Evolutionary conservation across 805 yeast species (phyloP), one percentile per base, ranked within the genome.

Genomic region (Pichia phayaonensis): DNA sequence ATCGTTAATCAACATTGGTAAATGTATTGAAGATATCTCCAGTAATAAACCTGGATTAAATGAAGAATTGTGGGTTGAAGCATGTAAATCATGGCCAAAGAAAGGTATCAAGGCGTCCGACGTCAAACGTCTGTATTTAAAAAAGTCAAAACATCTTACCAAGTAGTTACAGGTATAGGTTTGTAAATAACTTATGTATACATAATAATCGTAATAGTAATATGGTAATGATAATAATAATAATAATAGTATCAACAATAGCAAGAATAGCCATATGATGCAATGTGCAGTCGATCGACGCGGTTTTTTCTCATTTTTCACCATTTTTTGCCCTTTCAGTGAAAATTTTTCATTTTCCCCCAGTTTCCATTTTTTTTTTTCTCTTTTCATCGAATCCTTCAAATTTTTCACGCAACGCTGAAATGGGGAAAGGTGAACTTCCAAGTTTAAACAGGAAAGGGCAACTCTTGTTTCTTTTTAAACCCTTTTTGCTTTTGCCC

Each of bases 41-140:
- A 51, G 45, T 16, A 43, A 46, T 7, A 57, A 62, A 29, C 40
- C 49, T 10, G 49, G 48, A 38, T 39, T 63, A 45, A 65, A 62
- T 48, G 46, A 53, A 31, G 64, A 63, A 29, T 53, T 66, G 21
- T 66, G 70, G 70, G 44, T 54, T 8, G 56, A 59, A 45, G 70
- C 68, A 3, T 63, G 60, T 45, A 61, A 54, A 47, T 63, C 64
- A 4, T 66, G 70, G 70, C 70, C 70, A 2, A 66, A 64, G 46
- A 60, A 60, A 23, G 66, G 62, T 18, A 68, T 64, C 7, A 56
- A 56, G 18, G 58, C 66, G 8, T 63, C 60, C 40, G 56, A 61
- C 46, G 61, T 66, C 44, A 65, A 59, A 52, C 61, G 60, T 45
- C 64, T 66, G 63, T 66, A 65, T 47, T 57, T 61, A 39, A 65